Percentiles rank a stretch among this genome's conserved stretches.
These are phyloP conservation scores for Taphrina betulina DNA, from an alignment of 1,139 yeast genomes.

Conservation along the genomic window DNA sequence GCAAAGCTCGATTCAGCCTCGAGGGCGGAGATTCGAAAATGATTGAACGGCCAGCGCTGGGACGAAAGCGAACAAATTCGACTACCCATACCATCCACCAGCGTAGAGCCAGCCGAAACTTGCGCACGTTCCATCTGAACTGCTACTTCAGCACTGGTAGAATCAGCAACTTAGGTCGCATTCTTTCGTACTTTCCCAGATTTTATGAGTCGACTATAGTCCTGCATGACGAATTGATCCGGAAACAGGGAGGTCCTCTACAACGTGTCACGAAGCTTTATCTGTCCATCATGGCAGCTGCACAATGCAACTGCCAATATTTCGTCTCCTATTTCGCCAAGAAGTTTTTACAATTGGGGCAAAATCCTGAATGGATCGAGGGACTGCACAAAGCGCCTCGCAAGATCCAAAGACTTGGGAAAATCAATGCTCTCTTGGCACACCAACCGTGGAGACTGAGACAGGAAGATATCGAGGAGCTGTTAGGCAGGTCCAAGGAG, in stretches of 20 bases:
- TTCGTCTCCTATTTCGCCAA: constrained; percentile 31
- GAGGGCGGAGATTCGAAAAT: constrained; percentile 1
- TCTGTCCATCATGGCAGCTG: constrained; percentile 36
- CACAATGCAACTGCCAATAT: constrained; percentile 35
- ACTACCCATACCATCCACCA: background rate
- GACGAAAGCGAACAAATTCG: constrained; percentile 13
- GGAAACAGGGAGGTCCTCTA: constrained; percentile 32
- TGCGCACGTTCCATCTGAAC: constrained; percentile 24
- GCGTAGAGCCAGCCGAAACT: constrained; percentile 12
- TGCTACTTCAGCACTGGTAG: constrained; percentile 32
- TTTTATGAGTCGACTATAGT: constrained; percentile 33
- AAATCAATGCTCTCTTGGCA: constrained; percentile 34
- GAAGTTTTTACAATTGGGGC: constrained; percentile 32
- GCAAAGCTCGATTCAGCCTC: constrained; percentile 27
- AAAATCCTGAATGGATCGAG: constrained; percentile 35
- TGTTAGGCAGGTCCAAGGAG: constrained; percentile 23
- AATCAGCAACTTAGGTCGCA: constrained; percentile 32
- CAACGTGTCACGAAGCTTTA: constrained; percentile 33
- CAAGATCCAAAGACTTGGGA: constrained; percentile 32
- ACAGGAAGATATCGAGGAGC: constrained; percentile 30
- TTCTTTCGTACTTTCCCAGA: constrained; percentile 34
- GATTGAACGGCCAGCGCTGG: constrained; percentile 22
- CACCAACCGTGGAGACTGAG: constrained; percentile 36
- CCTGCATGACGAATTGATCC: constrained; percentile 32
- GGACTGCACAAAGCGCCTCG: constrained; percentile 36